These are phyloP conservation scores for Solanum microdontum DNA, from an alignment of 257 asterid genomes.

Conservation along the genomic window DNA sequence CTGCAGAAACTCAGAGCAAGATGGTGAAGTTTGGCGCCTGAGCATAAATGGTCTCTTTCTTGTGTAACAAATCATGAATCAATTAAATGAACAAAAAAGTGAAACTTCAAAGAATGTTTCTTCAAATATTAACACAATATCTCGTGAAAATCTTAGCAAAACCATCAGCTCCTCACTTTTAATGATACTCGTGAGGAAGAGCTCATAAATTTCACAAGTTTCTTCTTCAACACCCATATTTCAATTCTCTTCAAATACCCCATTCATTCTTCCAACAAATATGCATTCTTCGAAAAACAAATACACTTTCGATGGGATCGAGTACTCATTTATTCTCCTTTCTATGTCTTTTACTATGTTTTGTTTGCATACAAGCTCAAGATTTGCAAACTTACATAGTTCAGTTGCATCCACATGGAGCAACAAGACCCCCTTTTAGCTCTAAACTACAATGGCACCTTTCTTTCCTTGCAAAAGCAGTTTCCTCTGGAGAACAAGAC, in stretches of 20 bases:
- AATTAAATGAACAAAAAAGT: neutral
- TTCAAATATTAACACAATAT: neutral
- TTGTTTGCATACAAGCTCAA: constrained; percentile 27
- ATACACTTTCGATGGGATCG: constrained; percentile 22
- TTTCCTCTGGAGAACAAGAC: constrained; percentile 18
- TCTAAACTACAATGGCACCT: constrained; percentile 81
- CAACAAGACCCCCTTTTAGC: constrained; percentile 21
- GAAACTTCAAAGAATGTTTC: neutral
- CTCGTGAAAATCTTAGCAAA: neutral
- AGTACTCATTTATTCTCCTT: constrained; percentile 12
- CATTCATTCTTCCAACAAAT: constrained; percentile 3
- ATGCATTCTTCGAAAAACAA: constrained; percentile 9
- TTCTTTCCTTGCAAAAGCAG: constrained; percentile 43
- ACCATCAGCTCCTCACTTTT: neutral
- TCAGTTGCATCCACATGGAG: constrained; percentile 64
- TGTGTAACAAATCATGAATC: constrained; percentile 3
- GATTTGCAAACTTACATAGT: constrained; percentile 56
- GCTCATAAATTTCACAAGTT: constrained; percentile 76
- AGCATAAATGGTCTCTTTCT: neutral
- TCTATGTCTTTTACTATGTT: constrained; percentile 13
- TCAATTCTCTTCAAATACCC: constrained; percentile 47
- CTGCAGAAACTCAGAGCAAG: neutral
- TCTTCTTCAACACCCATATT: constrained; percentile 7
- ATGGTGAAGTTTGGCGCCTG: constrained; percentile 7
- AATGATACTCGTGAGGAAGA: constrained; percentile 78